Base-by-base conservation (phyloP, 495 filamentous ascomycete species). In the Penicillium alfredii region DNA sequence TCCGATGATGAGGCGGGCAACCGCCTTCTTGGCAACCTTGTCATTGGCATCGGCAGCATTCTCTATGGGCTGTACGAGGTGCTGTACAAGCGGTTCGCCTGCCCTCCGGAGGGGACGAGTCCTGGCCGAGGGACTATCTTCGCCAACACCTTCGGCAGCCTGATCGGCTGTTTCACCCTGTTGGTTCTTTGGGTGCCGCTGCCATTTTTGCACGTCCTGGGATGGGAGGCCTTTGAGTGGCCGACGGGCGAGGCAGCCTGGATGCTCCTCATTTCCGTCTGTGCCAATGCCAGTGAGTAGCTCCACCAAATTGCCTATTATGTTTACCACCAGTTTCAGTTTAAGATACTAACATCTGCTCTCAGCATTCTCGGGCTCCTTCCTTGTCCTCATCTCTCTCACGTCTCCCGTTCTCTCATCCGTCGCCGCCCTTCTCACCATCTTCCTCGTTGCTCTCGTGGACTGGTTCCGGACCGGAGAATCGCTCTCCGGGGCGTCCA, bases 31-130 rank as follows among this genome's bases (percentile, higher is more conserved):
- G 92, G 92, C 1, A 98, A 98, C 55, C 57, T 96, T 30, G 76
- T 97, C 55, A 97, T 98, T 47, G 89, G 89, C 3, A 58, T 87
- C n/a, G 92, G 92, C 4, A 90, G 84, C 40, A 81, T 98, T 13
- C 71, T 98, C 10, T 98, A 98, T 58, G 92, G 92, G 0, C 78
- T 98, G 22, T 98, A 98, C 60, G 92, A 98, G 62, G 92, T 98
- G 16, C 56, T 98, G 28, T 98, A 97, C 62, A 98, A 98, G 67
- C 77, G 78, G 26, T 73, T 80, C 28, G 90, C 88, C 4, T 98
- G 92, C 55, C 92, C 92, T 17, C 92, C 92, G 0, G 89, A 96
- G 36, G 88, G 88, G 16, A 81, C 76, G 8, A 84, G 78, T 35
- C 74, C 90, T 0, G 80, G 74, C 5, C 75, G 88, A 3, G 86